Conservation (phyloP, 169 alveolate species). For the Plasmodium malariae region DNA sequence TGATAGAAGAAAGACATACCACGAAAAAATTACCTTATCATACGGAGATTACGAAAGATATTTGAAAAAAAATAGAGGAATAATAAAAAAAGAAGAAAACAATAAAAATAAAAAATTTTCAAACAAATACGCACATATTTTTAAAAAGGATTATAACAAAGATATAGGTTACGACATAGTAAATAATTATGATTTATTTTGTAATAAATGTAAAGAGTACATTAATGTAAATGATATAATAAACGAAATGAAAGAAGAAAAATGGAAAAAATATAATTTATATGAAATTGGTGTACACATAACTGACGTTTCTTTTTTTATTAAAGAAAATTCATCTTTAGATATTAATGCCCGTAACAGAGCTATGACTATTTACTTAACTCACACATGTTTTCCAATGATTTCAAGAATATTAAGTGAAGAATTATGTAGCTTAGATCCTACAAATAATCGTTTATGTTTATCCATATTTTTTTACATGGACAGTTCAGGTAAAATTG, state of each 20-base stretch:
- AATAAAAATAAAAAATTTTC: background rate
- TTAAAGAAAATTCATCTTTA: conserved; percentile 91
- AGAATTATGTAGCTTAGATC: conserved; percentile 65
- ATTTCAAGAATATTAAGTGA: conserved; percentile 69
- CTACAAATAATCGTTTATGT: conserved; percentile 44
- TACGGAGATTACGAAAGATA: too few species aligned
- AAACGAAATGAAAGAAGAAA: conserved; percentile 9
- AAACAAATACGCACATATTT: conserved; percentile 6
- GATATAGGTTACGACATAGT: conserved; percentile 32
- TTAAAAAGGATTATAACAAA: conserved; percentile 31
- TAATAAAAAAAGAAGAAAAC: background rate
- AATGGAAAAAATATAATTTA: conserved; percentile 56
- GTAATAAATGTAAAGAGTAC: conserved; percentile 45
- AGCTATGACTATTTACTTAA: conserved; percentile 94
- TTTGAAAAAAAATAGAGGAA: too few species aligned
- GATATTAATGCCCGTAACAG: conserved; percentile 96
- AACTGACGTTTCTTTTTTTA: conserved; percentile 97
- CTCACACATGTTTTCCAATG: conserved; percentile 83
- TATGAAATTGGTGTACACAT: conserved; percentile 96
- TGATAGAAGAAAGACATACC: too few species aligned
- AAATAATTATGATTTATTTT: conserved; percentile 26
- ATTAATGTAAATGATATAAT: conserved; percentile 60
- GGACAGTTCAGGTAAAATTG: conserved; percentile 71
- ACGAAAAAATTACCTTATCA: too few species aligned
- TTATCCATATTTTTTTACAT: conserved; percentile 65